Evolutionary conservation across 768 basidiomycete genomes (phyloP), one percentile per base, ranked within the genome.

Genomic region (Leccinum variicolor): DNA sequence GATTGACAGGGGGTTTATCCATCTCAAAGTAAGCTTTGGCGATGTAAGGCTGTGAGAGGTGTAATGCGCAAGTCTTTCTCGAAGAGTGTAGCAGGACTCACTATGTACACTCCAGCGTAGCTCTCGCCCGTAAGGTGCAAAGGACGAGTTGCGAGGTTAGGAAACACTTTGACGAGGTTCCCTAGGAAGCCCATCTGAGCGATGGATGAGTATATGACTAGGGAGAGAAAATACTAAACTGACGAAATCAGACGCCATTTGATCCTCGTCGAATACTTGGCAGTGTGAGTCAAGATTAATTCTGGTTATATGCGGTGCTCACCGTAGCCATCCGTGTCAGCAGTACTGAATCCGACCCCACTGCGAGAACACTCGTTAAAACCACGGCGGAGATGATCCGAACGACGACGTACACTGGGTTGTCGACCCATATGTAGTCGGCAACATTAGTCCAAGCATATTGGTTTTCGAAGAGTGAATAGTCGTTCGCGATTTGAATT

Each of bases 141-240:
- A 15, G 89, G 89, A 28, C 89, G 82, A 1, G 74, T 81, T 14
- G 81, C 81, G 23, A 90, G 76, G 63, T 78, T 77, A 17, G 89
- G 89, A 70, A 91, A 91, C 10, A 90, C 84, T 62, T 85, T 85
- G 65, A 89, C 85, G 3, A 90, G 74, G 65, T 90, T 90, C 26
- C 69, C 72, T 46, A 92, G 68, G 68, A 90, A 90, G 15, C 85
- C 86, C 75, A 90, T 81, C 89, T 90, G 50, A 17, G 7, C 26
- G 15, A 48, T 5, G 45, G 36, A 47, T 64, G 25, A 57, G 50
- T 33, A 55, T 41, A 53, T 19, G 50, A 52, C 33, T 5, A 45
- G 34, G 13, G 25, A 33, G 15, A 17, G 17, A n/a, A 46, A 5
- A 13, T 6, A 29, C 49, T 0, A n/a, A 29, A 47, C 84, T 62